These are phyloP conservation scores for Russula sp. DNA, from an alignment of 768 basidiomycete genomes.

Conservation along the genomic window DNA sequence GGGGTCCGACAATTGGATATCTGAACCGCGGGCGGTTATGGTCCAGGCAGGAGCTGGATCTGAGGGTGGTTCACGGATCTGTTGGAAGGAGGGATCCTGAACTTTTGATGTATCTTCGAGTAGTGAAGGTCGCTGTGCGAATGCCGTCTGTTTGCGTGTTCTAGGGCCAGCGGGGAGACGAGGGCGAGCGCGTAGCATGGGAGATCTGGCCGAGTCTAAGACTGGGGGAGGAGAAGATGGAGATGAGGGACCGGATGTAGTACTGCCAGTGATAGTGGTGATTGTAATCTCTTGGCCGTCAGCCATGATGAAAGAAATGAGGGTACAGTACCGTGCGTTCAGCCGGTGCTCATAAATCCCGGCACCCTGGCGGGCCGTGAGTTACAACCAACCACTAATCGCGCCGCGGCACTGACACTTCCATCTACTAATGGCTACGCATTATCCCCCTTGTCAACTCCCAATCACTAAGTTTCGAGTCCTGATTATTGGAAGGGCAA, in stretches of 20 bases:
- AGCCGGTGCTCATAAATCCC: too few species aligned
- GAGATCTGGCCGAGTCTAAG: neutral
- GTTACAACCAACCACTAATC: too few species aligned
- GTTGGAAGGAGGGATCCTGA: neutral
- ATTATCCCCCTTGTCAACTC: too few species aligned
- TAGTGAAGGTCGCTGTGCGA: neutral
- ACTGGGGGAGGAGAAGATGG: neutral
- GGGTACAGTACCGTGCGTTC: too few species aligned
- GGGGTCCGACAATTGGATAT: neutral
- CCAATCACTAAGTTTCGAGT: too few species aligned
- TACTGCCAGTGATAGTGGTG: neutral
- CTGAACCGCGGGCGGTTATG: neutral
- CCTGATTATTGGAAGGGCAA: too few species aligned
- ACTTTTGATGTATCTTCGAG: neutral
- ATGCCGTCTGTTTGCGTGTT: conserved; percentile 7
- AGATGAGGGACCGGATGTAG: neutral
- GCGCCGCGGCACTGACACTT: too few species aligned
- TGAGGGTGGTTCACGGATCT: neutral
- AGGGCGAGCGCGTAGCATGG: conserved; percentile 13
- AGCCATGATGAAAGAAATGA: too few species aligned
- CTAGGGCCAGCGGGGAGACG: conserved; percentile 19
- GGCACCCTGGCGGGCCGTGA: too few species aligned
- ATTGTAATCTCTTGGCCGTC: neutral
- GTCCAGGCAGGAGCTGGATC: neutral
- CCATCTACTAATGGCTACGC: too few species aligned